A percentile compares a stretch with the other conserved stretches of the same genome.
Evolutionary conservation across 2,329 filamentous ascomycete genomes (phyloP).

Genomic region (Ploettnerulaceae sp.): DNA sequence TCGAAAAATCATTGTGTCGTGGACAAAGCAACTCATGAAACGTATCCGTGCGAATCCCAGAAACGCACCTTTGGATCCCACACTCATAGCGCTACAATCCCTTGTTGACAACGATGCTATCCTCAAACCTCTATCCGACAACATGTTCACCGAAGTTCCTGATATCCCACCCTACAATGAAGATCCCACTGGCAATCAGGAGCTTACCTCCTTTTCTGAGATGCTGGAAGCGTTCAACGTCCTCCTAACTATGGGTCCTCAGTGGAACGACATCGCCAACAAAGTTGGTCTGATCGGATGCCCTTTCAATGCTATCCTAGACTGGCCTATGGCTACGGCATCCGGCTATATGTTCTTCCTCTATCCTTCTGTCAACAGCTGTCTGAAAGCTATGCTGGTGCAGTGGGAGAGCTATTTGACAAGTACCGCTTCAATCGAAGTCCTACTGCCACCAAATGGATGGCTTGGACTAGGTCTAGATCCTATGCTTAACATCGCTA

Average conservation of each 20-base stretch:
- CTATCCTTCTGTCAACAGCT: background rate
- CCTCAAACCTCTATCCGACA: background rate
- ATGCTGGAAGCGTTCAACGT: background rate
- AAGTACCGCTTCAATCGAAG: background rate
- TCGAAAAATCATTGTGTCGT: background rate
- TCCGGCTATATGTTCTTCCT: background rate
- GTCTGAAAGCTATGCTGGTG: background rate
- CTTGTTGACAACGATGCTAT: background rate
- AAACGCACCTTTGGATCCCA: background rate
- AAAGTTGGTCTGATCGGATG: background rate
- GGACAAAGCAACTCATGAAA: background rate
- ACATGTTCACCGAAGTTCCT: background rate
- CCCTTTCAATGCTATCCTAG: background rate
- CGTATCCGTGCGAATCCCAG: background rate
- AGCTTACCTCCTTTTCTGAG: background rate
- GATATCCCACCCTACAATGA: background rate
- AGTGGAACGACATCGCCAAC: background rate
- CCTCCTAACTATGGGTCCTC: background rate
- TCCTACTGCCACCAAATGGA: background rate
- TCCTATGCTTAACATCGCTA: background rate
- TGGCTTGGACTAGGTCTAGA: background rate
- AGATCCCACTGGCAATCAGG: background rate
- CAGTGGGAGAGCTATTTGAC: background rate
- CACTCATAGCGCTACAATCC: background rate
- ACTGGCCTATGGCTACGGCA: conserved; percentile 1